Evolutionary conservation across 164 flowering plant genomes (phyloP), one percentile per base, ranked within the genome.

Genomic region (Tetracentron sinense): DNA sequence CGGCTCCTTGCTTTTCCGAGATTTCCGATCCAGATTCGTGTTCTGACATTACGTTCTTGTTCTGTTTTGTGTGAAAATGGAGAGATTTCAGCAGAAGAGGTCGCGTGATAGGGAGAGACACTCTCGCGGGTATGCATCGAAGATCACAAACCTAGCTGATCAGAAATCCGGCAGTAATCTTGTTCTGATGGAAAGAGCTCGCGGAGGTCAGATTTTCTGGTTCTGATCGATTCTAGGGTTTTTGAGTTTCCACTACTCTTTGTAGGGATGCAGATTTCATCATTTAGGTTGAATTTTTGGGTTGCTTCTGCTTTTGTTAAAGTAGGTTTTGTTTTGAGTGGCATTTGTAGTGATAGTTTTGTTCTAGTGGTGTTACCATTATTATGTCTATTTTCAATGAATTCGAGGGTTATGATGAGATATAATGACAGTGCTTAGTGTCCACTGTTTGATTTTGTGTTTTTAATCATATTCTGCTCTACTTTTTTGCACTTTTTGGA

Each of bases 31-130:
- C 65, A 61, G 72, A 47, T 67, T 58, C 58, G 42, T 26, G 26
- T 51, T 60, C 28, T 25, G 23, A 5, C 58, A 31, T 67, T 58
- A 17, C 54, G 55, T n/a, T 54, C 19, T 27, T 67, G 14, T 22
- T 42, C 20, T 8, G 46, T 20, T 31, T 17, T 58, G 69, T 44
- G 30, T 57, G 59, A 29, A 25, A 23, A 81, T 81, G 82, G 77
- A 74, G 64, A 53, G 68, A 17, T 58, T 67, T 53, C 66, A 70
- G 42, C 69, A 21, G 23, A 65, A 54, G 69, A 70, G 67, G 66
- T 62, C 70, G 15, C 42, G 33, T 56, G 65, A 27, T 33, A 46
- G 42, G 38, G 64, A 35, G 16, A 50, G 30, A 62, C 16, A 30
- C 7, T 42, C 19, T 20, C 52, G 26, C 27, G 23, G 51, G 42